Conservation (phyloP, 1,139 yeast species). For the Scheffersomyces lignicola region DNA sequence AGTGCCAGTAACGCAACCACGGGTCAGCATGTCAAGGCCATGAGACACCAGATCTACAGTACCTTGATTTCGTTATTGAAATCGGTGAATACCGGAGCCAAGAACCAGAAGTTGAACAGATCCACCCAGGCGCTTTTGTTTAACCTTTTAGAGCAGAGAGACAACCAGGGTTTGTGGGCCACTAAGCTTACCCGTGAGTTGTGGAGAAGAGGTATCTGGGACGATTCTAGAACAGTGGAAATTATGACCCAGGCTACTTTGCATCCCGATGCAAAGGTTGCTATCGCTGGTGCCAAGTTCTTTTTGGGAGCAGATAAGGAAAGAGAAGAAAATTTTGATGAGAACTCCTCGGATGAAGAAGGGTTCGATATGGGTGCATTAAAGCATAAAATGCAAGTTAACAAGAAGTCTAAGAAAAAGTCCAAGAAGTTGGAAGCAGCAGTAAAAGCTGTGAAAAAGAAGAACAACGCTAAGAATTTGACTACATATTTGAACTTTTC, state of each 20-base stretch:
- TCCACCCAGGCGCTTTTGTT: slow-evolving; percentile 90
- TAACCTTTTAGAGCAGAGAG: slow-evolving; percentile 76
- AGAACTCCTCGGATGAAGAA: slow-evolving; percentile 71
- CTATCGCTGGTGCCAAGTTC: slow-evolving; percentile 85
- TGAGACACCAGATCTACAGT: slow-evolving; percentile 79
- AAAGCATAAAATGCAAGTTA: slow-evolving; percentile 78
- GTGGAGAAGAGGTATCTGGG: slow-evolving; percentile 99
- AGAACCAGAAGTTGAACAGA: slow-evolving; percentile 82
- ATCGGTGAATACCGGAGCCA: slow-evolving; percentile 78
- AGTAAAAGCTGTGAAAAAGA: slow-evolving; percentile 64
- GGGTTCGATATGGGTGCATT: slow-evolving; percentile 67
- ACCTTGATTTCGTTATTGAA: slow-evolving; percentile 78
- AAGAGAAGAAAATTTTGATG: slow-evolving; percentile 79
- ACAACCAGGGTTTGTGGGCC: slow-evolving; percentile 91
- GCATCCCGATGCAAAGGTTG: slow-evolving; percentile 84
- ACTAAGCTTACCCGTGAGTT: slow-evolving; percentile 90
- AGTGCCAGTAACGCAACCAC: slow-evolving; percentile 41
- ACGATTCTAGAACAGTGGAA: slow-evolving; percentile 92
- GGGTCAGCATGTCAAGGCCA: slow-evolving; percentile 78
- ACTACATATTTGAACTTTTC: slow-evolving; percentile 86
- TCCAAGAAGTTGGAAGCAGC: slow-evolving; percentile 77
- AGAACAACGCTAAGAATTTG: slow-evolving; percentile 47
- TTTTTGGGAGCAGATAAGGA: slow-evolving; percentile 95
- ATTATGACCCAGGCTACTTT: slow-evolving; percentile 94
- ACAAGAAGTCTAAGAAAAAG: slow-evolving; percentile 79